Percentiles rank a stretch among this genome's conserved stretches.
These are phyloP conservation scores for Fusarium floridanum DNA, from an alignment of 2,329 filamentous ascomycete genomes.

Conservation along the genomic window DNA sequence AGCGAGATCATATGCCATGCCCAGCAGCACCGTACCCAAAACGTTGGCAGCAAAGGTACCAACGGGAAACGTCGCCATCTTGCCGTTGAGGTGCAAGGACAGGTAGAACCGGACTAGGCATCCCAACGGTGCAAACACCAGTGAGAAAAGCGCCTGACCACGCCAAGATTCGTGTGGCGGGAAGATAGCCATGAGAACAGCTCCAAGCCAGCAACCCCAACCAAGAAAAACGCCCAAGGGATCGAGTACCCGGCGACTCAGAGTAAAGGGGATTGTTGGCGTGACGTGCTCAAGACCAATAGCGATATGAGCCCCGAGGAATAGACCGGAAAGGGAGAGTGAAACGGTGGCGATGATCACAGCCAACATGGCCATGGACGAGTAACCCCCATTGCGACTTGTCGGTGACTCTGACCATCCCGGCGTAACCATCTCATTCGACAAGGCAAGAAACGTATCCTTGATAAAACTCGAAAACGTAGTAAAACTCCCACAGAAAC, in stretches of 20 bases:
- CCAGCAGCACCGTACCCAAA: constrained; percentile 79
- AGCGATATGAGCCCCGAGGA: constrained; percentile 82
- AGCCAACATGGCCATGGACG: constrained; percentile 83
- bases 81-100: constrained; percentile 77
- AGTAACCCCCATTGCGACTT: constrained; percentile 78
- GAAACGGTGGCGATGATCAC: constrained; percentile 80
- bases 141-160: constrained; percentile 78
- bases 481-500: constrained; percentile 90
- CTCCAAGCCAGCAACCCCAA: constrained; percentile 82
- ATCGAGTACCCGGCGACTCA: constrained; percentile 74
- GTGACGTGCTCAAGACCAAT: constrained; percentile 68
- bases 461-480: constrained; percentile 90
- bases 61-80: constrained; percentile 77
- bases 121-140: constrained; percentile 86
- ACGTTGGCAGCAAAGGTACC: constrained; percentile 90
- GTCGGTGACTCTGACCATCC: constrained; percentile 54
- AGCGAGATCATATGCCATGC: constrained; percentile 83
- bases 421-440: constrained; percentile 73
- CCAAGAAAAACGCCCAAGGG: constrained; percentile 73
- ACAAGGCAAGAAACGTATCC: constrained; percentile 82
- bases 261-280: constrained; percentile 70
- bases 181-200: constrained; percentile 77
- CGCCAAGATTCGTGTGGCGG: constrained; percentile 84
- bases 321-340: constrained; percentile 77
- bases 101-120: constrained; percentile 81